These are phyloP conservation scores for Solanum boliviense DNA, from an alignment of 257 asterid genomes.

Conservation along the genomic window DNA sequence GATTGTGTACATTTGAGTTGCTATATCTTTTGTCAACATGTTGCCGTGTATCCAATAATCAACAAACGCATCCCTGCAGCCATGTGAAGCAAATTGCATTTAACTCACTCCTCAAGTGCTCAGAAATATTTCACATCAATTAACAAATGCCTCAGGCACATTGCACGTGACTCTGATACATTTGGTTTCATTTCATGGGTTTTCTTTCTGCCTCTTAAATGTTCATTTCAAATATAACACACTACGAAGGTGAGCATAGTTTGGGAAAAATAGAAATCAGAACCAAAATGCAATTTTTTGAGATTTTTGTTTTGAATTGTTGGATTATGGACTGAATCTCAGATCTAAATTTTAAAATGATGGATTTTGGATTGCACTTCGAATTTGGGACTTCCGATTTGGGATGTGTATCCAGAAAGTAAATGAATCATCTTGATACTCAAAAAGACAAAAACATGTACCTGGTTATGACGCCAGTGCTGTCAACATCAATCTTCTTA, in stretches of 20 bases:
- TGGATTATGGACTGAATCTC: not conserved
- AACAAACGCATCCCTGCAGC: constrained; percentile 82
- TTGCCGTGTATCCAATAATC: constrained; percentile 79
- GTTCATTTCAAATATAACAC: not conserved
- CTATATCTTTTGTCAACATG: constrained; percentile 82
- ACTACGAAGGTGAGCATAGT: not conserved
- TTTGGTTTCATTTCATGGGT: not conserved
- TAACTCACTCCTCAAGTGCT: not conserved
- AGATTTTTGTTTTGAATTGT: not conserved
- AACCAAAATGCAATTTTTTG: not conserved
- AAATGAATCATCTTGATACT: not conserved
- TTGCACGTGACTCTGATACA: not conserved
- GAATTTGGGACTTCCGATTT: not conserved
- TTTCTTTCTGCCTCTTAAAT: not conserved
- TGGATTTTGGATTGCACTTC: not conserved
- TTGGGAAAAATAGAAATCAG: not conserved
- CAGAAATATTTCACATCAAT: not conserved
- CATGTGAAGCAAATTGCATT: constrained; percentile 4
- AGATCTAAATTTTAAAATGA: not conserved
- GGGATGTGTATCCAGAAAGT: not conserved
- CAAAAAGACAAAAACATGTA: constrained; percentile 10
- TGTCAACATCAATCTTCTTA: constrained; percentile 64
- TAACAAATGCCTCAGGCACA: not conserved
- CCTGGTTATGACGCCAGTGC: constrained; percentile 79
- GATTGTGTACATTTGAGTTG: constrained; percentile 64